A percentile compares a stretch with the other conserved stretches of the same genome.
These are phyloP conservation scores for Boletus sp. DNA, from an alignment of 768 basidiomycete species.

Conservation along the genomic window DNA sequence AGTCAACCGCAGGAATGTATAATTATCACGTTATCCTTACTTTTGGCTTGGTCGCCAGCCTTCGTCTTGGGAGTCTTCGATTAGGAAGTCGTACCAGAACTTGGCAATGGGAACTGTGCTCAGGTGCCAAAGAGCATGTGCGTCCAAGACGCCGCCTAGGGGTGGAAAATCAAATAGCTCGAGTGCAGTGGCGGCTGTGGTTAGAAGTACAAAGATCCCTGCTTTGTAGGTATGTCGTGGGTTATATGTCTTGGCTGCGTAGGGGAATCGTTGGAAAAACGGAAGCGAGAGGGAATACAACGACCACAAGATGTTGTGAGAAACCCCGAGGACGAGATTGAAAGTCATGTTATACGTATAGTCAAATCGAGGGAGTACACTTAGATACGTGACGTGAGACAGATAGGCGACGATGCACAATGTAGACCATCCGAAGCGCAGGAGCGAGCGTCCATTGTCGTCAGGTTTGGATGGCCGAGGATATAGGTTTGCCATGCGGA, in stretches of 20 bases:
- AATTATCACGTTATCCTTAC: slow-evolving; percentile 19
- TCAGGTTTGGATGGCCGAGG: slow-evolving; percentile 33
- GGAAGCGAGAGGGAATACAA: slow-evolving; percentile 58
- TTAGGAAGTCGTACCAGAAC: slow-evolving; percentile 85
- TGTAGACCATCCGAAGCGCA: slow-evolving; percentile 43
- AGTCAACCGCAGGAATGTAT: slow-evolving; percentile 1
- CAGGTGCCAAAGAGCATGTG: slow-evolving; percentile 92
- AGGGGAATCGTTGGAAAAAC: slow-evolving; percentile 54
- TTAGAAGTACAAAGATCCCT: slow-evolving; percentile 62
- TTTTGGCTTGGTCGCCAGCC: slow-evolving; percentile 56
- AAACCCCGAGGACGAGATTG: slow-evolving; percentile 72
- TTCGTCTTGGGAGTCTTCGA: slow-evolving; percentile 67
- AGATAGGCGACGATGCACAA: slow-evolving; percentile 57
- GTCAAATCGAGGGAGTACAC: slow-evolving; percentile 75
- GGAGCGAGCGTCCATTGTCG: slow-evolving; percentile 15
- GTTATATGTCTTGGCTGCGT: slow-evolving; percentile 53
- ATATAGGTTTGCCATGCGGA: slow-evolving; percentile 79
- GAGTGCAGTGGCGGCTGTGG: slow-evolving; percentile 70
- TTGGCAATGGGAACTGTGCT: slow-evolving; percentile 74
- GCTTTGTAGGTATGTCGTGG: slow-evolving; percentile 55
- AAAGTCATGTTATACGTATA: slow-evolving; percentile 92
- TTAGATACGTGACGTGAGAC: slow-evolving; percentile 77
- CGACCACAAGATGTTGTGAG: slow-evolving; percentile 83
- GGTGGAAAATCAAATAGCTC: slow-evolving; percentile 94
- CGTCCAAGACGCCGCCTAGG: slow-evolving; percentile 72